A percentile compares a stretch with the other conserved stretches of the same genome.
These are phyloP conservation scores for Flueggea neowawraea DNA, from an alignment of 441 rosid genomes.

Conservation along the genomic window DNA sequence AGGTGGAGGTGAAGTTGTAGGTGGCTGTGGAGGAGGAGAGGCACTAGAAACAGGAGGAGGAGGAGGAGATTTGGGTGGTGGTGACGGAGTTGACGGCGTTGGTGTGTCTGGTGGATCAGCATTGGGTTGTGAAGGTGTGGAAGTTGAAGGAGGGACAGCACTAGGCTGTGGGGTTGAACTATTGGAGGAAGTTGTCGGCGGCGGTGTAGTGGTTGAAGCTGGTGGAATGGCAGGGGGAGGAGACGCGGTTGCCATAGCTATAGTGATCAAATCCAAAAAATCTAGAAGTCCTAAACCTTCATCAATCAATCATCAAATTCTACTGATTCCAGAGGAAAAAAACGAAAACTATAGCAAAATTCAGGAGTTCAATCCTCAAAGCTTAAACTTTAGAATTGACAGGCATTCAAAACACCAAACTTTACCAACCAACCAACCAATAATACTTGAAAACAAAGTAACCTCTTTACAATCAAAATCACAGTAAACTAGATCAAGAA, in stretches of 20 bases:
- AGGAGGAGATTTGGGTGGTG: conserved; percentile 31
- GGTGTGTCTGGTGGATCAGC: conserved; percentile 43
- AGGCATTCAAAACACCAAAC: conserved; percentile 27
- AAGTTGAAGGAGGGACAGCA: conserved; percentile 24
- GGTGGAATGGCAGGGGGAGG: conserved; percentile 36
- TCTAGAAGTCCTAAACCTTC: conserved; percentile 9
- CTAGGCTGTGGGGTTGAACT: conserved; percentile 4
- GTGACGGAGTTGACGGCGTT: conserved; percentile 18
- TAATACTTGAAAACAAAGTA: conserved; percentile 22
- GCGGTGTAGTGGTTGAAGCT: conserved; percentile 23
- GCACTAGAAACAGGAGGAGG: conserved; percentile 1
- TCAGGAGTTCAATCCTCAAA: not conserved
- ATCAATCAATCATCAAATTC: not conserved
- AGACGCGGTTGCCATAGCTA: conserved; percentile 30
- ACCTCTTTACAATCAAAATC: conserved; percentile 13
- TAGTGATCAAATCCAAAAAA: conserved; percentile 3
- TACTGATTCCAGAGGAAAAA: not conserved
- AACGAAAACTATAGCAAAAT: conserved; percentile 3
- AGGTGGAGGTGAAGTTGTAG: conserved; percentile 28
- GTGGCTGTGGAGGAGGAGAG: no score
- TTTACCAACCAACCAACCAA: conserved; percentile 32
- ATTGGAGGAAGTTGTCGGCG: conserved; percentile 16
- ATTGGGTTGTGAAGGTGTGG: conserved; percentile 35
- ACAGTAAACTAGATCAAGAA: conserved; percentile 1
- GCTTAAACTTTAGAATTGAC: not conserved